These are phyloP conservation scores for Trypanosomatidae sp. DNA, from an alignment of 208 protist genomes.

Conservation along the genomic window DNA sequence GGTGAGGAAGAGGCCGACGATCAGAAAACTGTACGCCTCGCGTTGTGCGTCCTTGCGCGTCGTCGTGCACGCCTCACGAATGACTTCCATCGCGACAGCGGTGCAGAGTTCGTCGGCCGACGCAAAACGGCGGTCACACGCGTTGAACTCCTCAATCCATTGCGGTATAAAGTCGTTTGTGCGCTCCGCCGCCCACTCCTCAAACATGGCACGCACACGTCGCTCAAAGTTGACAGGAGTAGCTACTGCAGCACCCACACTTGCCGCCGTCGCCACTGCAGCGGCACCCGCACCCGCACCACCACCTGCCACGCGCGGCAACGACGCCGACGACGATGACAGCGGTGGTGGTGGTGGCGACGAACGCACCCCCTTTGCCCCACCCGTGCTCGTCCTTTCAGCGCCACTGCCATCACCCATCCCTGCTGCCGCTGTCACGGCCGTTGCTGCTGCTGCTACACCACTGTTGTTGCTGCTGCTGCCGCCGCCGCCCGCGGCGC, in stretches of 20 bases:
- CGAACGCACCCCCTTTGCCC: too few relatives aligned
- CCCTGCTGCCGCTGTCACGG: too few relatives aligned
- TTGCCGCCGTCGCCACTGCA: background rate
- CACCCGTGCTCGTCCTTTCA: too few relatives aligned
- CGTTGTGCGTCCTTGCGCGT: constrained; percentile 69
- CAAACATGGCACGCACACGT: constrained; percentile 46
- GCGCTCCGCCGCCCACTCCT: constrained; percentile 66
- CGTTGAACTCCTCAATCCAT: constrained; percentile 67
- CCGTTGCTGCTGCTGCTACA: too few relatives aligned
- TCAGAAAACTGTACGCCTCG: constrained; percentile 72
- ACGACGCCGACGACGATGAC: too few relatives aligned
- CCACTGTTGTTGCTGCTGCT: too few relatives aligned
- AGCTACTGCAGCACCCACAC: background rate
- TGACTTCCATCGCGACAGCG: constrained; percentile 60
- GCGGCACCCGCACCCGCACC: background rate
- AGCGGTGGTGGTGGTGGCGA: too few relatives aligned
- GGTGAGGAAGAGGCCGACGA: constrained; percentile 55
- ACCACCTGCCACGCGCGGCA: background rate
- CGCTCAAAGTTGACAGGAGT: constrained; percentile 63
- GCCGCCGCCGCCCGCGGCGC: too few relatives aligned
- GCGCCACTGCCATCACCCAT: too few relatives aligned
- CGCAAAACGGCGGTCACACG: constrained; percentile 37
- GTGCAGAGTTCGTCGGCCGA: constrained; percentile 33
- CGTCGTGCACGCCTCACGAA: constrained; percentile 66
- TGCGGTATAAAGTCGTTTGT: constrained; percentile 68